Evolutionary conservation across 2,329 filamentous ascomycete species (phyloP).

Genomic region (Trichoderma sp.): DNA sequence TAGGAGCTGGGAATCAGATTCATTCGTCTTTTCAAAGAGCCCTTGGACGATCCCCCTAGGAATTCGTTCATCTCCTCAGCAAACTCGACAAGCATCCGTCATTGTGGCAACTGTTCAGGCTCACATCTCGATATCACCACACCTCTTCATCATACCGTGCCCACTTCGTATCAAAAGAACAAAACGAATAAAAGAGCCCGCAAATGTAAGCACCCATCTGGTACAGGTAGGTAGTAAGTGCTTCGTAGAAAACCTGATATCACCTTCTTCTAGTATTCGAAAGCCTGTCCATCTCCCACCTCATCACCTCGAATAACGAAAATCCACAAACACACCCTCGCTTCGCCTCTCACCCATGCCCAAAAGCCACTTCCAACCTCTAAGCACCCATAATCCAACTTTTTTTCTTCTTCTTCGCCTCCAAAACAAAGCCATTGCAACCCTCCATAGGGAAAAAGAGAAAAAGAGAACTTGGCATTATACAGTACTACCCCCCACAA

Average conservation of each 20-base stretch:
- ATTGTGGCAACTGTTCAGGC: not conserved
- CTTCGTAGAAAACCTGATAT: no score
- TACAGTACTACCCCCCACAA: conserved; percentile 24
- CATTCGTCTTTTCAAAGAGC: not conserved
- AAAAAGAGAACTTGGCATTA: not conserved
- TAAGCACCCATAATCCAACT: no score
- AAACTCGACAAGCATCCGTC: not conserved
- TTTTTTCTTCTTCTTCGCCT: not conserved
- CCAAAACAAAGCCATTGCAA: not conserved
- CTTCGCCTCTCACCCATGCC: not conserved
- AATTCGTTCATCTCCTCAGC: not conserved
- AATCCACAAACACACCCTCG: not conserved
- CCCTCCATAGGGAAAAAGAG: not conserved
- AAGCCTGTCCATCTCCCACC: not conserved
- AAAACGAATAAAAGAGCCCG: not conserved
- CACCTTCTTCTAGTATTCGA: not conserved
- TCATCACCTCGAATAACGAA: not conserved
- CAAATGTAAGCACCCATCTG: not conserved
- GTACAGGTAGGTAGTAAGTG: not conserved
- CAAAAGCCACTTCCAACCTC: no score
- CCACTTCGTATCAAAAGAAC: not conserved
- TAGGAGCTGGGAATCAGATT: not conserved
- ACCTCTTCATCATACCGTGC: not conserved
- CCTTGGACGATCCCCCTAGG: not conserved
- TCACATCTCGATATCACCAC: conserved; percentile 8